These are phyloP conservation scores for Fusarium subtropicale DNA, from an alignment of 2,329 filamentous ascomycete species.

Conservation along the genomic window DNA sequence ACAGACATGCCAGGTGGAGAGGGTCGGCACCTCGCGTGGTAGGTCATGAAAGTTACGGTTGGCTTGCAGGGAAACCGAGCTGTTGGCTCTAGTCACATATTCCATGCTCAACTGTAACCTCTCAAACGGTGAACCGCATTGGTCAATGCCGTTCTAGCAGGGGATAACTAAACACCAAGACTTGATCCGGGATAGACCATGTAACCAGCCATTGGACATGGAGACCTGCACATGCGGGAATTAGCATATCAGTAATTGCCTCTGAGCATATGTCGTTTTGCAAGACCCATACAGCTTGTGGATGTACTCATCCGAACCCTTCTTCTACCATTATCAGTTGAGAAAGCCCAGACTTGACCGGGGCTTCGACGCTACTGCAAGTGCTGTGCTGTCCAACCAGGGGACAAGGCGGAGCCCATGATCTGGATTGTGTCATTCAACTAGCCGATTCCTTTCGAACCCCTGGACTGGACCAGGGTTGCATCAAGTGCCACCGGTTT, in stretches of 20 bases:
- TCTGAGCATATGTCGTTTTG: not conserved
- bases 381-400: not conserved
- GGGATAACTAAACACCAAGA: not conserved
- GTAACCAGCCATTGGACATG: not conserved
- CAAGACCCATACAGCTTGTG: not conserved
- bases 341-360: not conserved
- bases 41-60: constrained; percentile 3
- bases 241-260: constrained; percentile 2
- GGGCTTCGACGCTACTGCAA: not conserved
- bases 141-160: not conserved
- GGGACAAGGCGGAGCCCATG: constrained; percentile 3
- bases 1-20: not conserved
- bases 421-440: constrained; percentile 23
- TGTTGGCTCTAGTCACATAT: constrained; percentile 23
- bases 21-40: not conserved
- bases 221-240: constrained; percentile 13
- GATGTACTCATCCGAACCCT: not conserved
- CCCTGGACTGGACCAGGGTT: not conserved
- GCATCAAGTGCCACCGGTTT: not conserved
- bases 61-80: constrained; percentile 9
- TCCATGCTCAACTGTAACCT: not conserved
- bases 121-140: constrained; percentile 1
- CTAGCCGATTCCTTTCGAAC: not conserved
- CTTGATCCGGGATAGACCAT: not conserved
- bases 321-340: constrained; percentile 4